These are phyloP conservation scores for Parietichytrium sp. DNA, from an alignment of 108 stramenopile genomes.

Conservation along the genomic window DNA sequence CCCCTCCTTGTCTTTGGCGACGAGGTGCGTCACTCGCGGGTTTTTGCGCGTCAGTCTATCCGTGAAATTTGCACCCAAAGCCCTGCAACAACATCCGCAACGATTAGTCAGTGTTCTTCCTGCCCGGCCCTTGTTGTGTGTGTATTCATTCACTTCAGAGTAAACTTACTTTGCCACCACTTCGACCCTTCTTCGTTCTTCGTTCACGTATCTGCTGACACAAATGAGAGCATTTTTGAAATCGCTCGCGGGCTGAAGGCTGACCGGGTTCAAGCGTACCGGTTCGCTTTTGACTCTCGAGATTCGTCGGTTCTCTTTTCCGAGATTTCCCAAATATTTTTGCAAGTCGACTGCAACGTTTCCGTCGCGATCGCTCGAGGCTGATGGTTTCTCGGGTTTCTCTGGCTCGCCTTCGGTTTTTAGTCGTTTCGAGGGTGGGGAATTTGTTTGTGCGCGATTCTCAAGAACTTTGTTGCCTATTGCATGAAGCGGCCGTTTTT, in stretches of 20 bases:
- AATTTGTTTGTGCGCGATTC: background rate
- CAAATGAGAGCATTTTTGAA: background rate
- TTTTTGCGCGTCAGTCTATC: background rate
- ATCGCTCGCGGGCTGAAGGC: background rate
- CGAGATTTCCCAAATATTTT: no score
- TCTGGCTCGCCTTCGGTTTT: background rate
- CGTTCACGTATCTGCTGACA: slow-evolving; percentile 16
- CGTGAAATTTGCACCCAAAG: background rate
- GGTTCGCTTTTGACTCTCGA: background rate
- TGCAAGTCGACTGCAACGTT: background rate
- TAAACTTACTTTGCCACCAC: background rate
- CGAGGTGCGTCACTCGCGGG: slow-evolving; percentile 2
- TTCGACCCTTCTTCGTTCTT: background rate
- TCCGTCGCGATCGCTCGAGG: background rate
- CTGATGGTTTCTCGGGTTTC: background rate
- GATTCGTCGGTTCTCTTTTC: no score
- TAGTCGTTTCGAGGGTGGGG: background rate
- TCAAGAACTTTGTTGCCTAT: background rate
- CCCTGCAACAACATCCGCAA: no score
- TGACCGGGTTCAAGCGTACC: background rate
- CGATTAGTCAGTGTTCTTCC: no score
- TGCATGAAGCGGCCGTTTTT: background rate
- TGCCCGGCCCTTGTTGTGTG: no score
- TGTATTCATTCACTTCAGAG: no score
- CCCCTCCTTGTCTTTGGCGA: background rate